Conservation (phyloP, 108 stramenopile species). For the Pelagomonas calceolata region DNA sequence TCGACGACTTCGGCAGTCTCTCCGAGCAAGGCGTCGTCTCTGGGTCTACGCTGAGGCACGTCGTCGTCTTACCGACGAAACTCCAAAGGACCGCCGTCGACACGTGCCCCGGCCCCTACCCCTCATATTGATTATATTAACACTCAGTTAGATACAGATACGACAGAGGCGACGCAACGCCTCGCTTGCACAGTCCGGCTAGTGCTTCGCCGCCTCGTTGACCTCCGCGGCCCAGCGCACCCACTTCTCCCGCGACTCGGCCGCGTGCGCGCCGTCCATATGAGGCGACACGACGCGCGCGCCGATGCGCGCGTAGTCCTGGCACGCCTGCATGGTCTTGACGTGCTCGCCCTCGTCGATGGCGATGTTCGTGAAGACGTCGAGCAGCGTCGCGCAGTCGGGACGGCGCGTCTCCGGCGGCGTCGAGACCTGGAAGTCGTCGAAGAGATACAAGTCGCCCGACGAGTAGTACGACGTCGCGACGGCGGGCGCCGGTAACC, state of each 20-base stretch:
- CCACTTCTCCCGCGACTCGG: constrained; percentile 4
- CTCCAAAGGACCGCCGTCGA: no score
- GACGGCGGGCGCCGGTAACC: not conserved
- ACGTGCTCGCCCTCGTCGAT: constrained; percentile 74
- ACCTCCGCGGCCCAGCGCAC: constrained; percentile 2
- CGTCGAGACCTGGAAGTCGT: not conserved
- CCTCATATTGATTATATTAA: no score
- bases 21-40: no score
- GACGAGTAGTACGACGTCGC: not conserved
- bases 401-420: constrained; percentile 42
- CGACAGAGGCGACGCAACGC: no score
- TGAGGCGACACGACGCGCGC: constrained; percentile 8
- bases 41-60: no score
- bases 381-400: constrained; percentile 57
- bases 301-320: constrained; percentile 13
- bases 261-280: no score
- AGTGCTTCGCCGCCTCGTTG: not conserved
- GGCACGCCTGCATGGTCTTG: constrained; percentile 39
- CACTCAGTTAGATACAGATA: no score
- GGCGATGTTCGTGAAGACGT: constrained; percentile 63
- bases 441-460: not conserved
- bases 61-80: no score
- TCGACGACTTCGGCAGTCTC: no score
- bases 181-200: no score
- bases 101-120: no score